Evolutionary conservation across 768 basidiomycete genomes (phyloP).

Genomic region (Pleurotus platypus): DNA sequence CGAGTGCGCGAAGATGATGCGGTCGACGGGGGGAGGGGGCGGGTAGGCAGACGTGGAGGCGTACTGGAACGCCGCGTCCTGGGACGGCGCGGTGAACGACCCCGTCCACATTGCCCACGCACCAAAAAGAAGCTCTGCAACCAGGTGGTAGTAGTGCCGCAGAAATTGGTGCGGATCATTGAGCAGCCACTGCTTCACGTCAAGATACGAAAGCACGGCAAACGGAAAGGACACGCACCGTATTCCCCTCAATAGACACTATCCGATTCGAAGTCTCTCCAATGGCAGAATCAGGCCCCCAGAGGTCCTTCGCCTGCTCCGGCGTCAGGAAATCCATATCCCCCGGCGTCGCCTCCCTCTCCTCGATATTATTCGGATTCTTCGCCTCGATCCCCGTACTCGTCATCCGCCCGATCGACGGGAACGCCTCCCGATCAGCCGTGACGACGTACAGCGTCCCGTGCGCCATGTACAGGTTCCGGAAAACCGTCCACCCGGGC

Average conservation of each 20-base stretch:
- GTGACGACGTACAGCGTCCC: conserved; percentile 71
- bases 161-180: conserved; percentile 78
- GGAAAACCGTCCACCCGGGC: conserved; percentile 83
- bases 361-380: conserved; percentile 60
- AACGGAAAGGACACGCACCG: conserved; percentile 38
- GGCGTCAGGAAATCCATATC: conserved; percentile 62
- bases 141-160: conserved; percentile 86
- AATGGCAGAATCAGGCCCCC: conserved; percentile 41
- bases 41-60: conserved; percentile 2
- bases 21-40: conserved; percentile 51
- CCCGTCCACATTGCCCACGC: conserved; percentile 73
- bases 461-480: conserved; percentile 80
- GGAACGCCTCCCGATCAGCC: conserved; percentile 20
- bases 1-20: conserved; percentile 69
- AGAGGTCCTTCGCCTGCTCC: conserved; percentile 53
- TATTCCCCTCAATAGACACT: conserved; percentile 68
- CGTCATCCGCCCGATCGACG: conserved; percentile 54
- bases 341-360: conserved; percentile 60
- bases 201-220: background rate
- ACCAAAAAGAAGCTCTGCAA: conserved; percentile 77
- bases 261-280: conserved; percentile 41
- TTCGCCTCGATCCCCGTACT: conserved; percentile 60
- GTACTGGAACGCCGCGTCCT: background rate
- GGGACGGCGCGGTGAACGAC: conserved; percentile 27
- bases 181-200: conserved; percentile 41